Base-by-base conservation (phyloP, 148 eudicot species). In the Euryodendron excelsum region DNA sequence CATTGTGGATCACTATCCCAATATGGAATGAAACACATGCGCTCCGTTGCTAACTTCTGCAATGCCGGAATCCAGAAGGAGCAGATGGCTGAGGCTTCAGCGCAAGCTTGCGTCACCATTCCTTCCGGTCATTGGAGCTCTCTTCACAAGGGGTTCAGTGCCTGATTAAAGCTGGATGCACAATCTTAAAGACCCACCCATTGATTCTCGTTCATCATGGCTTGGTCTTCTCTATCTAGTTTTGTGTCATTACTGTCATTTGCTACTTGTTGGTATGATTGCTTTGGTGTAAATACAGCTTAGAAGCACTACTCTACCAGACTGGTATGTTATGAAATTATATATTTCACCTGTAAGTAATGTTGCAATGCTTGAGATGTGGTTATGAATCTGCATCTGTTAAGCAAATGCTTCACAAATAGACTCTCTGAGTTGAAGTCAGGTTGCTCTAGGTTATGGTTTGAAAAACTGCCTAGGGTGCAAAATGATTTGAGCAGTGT, bases 21-120 rank as follows among this genome's bases (percentile, higher is more conserved):
- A 65, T 96, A 96, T 6, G 99, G 99, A 73, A 96, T 96, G 99
- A 96, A 96, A 78, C 98, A 92, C 87, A 91, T 96, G 99, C 93
- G 98, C 3, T 86, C 98, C 28, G 77, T 96, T 1, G 99, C 98
- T 30, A 96, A 96, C 84, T 85, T 96, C 13, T 96, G 99, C 88
- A 96, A 96, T 53, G 91, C 92, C 5, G 98, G 98, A 55, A 86
- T 93, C 76, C 76, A 73, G 23, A 52, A 73, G 33, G 90, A 90
- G 60, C 94, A 90, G 81, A 90, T 96, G 98, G 85, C 89, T 1
- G 95, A 90, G 81, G 99, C 92, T 4, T 87, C 97, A 2, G 86
- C 91, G 2, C 99, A 93, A 82, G 95, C 97, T 75, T 96, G 99
- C 77, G 77, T 88, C 30, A 79, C 65, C 63, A 37, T 96, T 74